Percentiles rank a stretch among this genome's conserved stretches.
phyloP scores from a whole-genome alignment of 2,329 filamentous ascomycete species.

The Sclerotinia minor region DNA sequence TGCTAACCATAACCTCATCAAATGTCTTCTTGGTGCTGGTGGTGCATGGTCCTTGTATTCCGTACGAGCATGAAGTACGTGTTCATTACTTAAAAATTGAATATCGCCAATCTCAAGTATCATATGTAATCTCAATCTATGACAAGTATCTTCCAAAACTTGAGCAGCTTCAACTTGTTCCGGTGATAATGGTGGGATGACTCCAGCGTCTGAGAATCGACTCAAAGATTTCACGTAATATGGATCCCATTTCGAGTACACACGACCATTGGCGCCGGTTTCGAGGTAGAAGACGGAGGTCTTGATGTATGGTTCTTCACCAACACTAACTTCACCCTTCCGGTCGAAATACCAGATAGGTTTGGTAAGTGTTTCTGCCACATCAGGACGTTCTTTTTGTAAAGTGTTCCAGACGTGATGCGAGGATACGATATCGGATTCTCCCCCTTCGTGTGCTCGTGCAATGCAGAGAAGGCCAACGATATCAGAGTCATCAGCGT shows the following conservation, averaged over 20 bases:
- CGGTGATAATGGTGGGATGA: slow-evolving; percentile 70
- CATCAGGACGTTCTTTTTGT: slow-evolving; percentile 72
- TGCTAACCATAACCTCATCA: slow-evolving; percentile 82
- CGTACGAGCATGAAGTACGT: slow-evolving; percentile 79
- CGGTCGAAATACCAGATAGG: slow-evolving; percentile 92
- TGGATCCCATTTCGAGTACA: slow-evolving; percentile 87
- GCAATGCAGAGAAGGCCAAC: slow-evolving; percentile 82
- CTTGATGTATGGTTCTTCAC: slow-evolving; percentile 73
- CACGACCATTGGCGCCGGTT: slow-evolving; percentile 61
- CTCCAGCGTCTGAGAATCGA: slow-evolving; percentile 70
- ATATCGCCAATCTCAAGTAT: slow-evolving; percentile 83
- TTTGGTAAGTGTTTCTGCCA: slow-evolving; percentile 70
- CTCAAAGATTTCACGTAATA: slow-evolving; percentile 79
- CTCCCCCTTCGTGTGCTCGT: slow-evolving; percentile 75
- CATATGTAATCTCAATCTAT: slow-evolving; percentile 77
- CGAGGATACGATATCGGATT: slow-evolving; percentile 76
- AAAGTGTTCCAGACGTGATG: slow-evolving; percentile 83
- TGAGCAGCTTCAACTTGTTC: slow-evolving; percentile 68
- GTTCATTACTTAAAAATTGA: slow-evolving; percentile 79
- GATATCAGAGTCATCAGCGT: slow-evolving; percentile 78
- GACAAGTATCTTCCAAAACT: slow-evolving; percentile 74
- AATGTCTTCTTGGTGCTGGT: slow-evolving; percentile 69
- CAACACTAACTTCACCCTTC: slow-evolving; percentile 76
- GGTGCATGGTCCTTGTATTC: slow-evolving; percentile 73
- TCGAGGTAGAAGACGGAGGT: slow-evolving; percentile 77